Conservation (phyloP, 1,284 basidiomycete genomes). For the Ustilago xerochloae region DNA sequence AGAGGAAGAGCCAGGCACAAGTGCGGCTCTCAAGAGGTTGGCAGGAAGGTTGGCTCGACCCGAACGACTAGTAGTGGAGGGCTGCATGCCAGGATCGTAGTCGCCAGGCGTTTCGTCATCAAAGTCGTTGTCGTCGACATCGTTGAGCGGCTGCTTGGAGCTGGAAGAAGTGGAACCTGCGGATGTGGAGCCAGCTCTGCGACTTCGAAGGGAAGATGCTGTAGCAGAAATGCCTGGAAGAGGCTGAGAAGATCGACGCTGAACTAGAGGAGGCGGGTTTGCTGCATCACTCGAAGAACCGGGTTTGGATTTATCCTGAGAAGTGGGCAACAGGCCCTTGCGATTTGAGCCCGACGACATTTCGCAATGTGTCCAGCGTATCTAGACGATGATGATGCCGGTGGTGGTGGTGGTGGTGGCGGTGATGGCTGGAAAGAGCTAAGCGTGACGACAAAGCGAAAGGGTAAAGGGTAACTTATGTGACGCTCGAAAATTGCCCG, state of each 20-base stretch:
- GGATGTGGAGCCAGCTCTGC: constrained; percentile 43
- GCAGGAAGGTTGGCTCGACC: constrained; percentile 6
- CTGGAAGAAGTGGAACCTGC: constrained; percentile 19
- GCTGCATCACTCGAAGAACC: background rate
- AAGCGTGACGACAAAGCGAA: background rate
- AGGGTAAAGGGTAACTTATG: constrained; percentile 2
- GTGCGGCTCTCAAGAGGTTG: constrained; percentile 27
- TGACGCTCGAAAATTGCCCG: background rate
- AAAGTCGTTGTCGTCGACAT: constrained; percentile 55
- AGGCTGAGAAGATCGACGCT: constrained; percentile 52
- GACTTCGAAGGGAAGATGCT: constrained; percentile 59
- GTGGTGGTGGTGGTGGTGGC: background rate
- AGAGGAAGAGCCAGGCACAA: constrained; percentile 13
- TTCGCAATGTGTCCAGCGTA: background rate
- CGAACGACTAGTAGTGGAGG: constrained; percentile 23
- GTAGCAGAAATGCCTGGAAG: constrained; percentile 63
- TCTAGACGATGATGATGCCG: background rate
- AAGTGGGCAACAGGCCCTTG: constrained; percentile 51
- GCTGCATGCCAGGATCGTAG: constrained; percentile 46
- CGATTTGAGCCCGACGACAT: constrained; percentile 42
- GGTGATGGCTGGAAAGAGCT: background rate
- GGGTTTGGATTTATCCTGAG: constrained; percentile 20
- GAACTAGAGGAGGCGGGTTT: constrained; percentile 29
- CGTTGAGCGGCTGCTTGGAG: constrained; percentile 11
- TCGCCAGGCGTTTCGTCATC: constrained; percentile 61